phyloP scores from a whole-genome alignment of 805 yeast genomes.

The Candida dajiaensis region DNA sequence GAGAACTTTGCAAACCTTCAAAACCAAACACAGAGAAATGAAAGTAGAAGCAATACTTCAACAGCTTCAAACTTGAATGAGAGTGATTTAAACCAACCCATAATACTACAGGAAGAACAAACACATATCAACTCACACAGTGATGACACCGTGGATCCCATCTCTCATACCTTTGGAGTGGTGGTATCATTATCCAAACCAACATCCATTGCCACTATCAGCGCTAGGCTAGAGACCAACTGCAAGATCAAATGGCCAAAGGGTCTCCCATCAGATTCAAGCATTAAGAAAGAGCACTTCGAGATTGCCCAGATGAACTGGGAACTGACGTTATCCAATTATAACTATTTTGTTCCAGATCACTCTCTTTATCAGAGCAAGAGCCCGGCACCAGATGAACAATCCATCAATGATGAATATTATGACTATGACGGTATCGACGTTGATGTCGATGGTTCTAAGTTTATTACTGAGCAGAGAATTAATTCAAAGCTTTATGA shows the following conservation, averaged over 20 bases:
- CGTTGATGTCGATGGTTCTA: constrained; percentile 3
- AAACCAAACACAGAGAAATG: neutral
- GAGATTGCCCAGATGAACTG: constrained; percentile 43
- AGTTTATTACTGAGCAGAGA: constrained; percentile 12
- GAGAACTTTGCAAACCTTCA: constrained; percentile 7
- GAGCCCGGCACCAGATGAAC: constrained; percentile 4
- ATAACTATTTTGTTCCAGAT: constrained; percentile 35
- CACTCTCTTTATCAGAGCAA: neutral
- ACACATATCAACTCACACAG: constrained; percentile 31
- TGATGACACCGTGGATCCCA: constrained; percentile 28
- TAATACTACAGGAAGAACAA: constrained; percentile 28
- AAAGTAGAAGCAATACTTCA: neutral
- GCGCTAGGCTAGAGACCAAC: constrained; percentile 37
- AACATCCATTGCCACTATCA: constrained; percentile 31
- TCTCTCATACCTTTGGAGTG: constrained; percentile 50
- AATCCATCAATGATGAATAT: constrained; percentile 15
- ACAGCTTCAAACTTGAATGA: neutral
- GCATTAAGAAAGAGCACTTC: constrained; percentile 40
- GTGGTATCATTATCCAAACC: constrained; percentile 39
- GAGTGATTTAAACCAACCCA: neutral
- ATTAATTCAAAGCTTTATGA: constrained; percentile 10
- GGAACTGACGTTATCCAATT: constrained; percentile 36
- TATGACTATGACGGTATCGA: constrained; percentile 9
- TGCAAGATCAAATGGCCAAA: constrained; percentile 47
- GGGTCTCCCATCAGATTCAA: constrained; percentile 43